A percentile compares a stretch with the other conserved stretches of the same genome.
These are phyloP conservation scores for Exophiala bonariae DNA, from an alignment of 2,329 filamentous ascomycete genomes.

Conservation along the genomic window DNA sequence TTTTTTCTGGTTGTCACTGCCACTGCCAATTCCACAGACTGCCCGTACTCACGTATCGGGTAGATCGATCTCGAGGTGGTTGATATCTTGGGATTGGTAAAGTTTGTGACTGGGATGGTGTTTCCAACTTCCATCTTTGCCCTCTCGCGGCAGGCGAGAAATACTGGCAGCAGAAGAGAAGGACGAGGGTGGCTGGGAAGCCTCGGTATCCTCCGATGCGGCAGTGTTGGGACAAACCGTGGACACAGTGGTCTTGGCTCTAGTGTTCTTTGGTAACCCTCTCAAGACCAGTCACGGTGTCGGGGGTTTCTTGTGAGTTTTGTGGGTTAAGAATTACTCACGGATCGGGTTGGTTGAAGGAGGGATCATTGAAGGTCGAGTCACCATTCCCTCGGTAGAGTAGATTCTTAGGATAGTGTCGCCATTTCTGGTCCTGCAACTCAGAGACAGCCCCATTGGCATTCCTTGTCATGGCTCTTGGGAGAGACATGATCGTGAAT, in stretches of 20 bases:
- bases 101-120: constrained; percentile 8
- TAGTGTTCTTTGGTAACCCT: background rate
- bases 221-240: background rate
- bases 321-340: background rate
- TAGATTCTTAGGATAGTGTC: background rate
- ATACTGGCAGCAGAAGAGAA: constrained; percentile 5
- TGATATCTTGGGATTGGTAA: constrained; percentile 1
- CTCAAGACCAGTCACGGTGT: background rate
- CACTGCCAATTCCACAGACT: constrained; percentile 2
- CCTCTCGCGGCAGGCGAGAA: constrained; percentile 5
- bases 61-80: constrained; percentile 12
- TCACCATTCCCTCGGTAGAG: background rate
- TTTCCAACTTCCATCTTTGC: constrained; percentile 5
- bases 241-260: background rate
- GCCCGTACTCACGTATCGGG: constrained; percentile 15
- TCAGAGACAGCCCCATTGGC: background rate
- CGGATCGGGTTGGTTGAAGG: background rate
- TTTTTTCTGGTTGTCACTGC: background rate
- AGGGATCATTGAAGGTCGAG: background rate
- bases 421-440: background rate
- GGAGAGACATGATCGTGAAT: background rate
- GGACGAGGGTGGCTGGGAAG: background rate
- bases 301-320: background rate
- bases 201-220: background rate
- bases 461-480: background rate